Conservation (phyloP, 164 flowering plant species). For the Saururus chinensis region DNA sequence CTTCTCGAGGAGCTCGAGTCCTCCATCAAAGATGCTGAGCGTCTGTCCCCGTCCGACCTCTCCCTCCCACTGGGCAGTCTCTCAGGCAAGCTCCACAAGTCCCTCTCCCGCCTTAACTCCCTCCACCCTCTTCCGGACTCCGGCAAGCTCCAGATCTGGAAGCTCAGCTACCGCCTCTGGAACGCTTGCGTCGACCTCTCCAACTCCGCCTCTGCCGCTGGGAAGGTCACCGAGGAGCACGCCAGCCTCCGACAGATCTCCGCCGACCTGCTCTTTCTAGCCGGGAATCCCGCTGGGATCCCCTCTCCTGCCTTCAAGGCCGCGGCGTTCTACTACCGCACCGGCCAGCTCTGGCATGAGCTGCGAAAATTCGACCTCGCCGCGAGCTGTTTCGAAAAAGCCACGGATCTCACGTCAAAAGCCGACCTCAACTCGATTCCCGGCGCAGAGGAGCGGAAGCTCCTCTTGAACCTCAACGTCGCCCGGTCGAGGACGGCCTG, state of each 20-base stretch:
- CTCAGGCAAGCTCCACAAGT: slow-evolving; percentile 10
- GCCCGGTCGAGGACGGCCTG: slow-evolving; percentile 50
- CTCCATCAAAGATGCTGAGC: slow-evolving; percentile 18
- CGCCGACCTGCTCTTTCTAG: slow-evolving; percentile 56
- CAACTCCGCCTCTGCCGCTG: slow-evolving; percentile 21
- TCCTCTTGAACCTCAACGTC: slow-evolving; percentile 34
- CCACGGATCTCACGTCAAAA: slow-evolving; percentile 51
- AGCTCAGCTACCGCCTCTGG: slow-evolving; percentile 93
- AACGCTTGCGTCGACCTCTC: slow-evolving; percentile 87
- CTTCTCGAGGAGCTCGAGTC: slow-evolving; percentile 19
- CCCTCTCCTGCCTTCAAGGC: slow-evolving; percentile 64
- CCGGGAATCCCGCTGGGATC: slow-evolving; percentile 48
- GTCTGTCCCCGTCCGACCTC: slow-evolving; percentile 7
- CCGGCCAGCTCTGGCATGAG: slow-evolving; percentile 72
- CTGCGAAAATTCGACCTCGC: slow-evolving; percentile 55
- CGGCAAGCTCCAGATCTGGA: slow-evolving; percentile 72
- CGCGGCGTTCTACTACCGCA: slow-evolving; percentile 68
- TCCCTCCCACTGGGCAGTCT: slow-evolving; percentile 2
- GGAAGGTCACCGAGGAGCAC: slow-evolving; percentile 19
- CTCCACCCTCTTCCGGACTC: slow-evolving; percentile 47
- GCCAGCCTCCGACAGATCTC: slow-evolving; percentile 73
- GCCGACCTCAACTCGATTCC: slow-evolving; percentile 17
- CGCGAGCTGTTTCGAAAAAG: slow-evolving; percentile 65
- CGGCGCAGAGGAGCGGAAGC: slow-evolving; percentile 37
- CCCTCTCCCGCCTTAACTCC: slow-evolving; percentile 16